Base-by-base conservation (phyloP, 2,329 filamentous ascomycete species). In the Xylaria digitata region DNA sequence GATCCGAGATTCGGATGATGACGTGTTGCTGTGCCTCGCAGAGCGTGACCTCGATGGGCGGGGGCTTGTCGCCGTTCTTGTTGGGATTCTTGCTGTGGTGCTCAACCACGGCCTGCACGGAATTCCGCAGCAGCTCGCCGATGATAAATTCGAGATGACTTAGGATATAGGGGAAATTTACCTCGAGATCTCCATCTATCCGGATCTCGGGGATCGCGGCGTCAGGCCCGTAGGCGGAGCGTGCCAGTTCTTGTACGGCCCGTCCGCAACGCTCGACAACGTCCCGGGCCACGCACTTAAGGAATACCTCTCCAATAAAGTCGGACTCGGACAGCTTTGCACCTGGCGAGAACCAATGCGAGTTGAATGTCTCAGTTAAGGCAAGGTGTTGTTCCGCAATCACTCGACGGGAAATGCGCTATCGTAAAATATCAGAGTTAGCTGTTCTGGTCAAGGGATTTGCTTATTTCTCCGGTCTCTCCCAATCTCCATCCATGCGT, bases 341-440 rank as follows among this genome's bases (percentile, higher is more conserved):
- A 68, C 93, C 89, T 0, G 93, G 92, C 64, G 94, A 95, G 82
- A 97, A 94, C 88, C 92, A 94, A 1, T 92, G 91, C 0, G 92
- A 92, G 78, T 96, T 91, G 82, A 94, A 98, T 1, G 94, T 97
- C 73, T 98, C 94, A 4, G 94, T 97, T 19, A 99, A 86, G 9
- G 96, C 94, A 43, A 99, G 88, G 77, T 99, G 96, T 76, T 99
- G 96, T 80, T 99, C 96, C 40, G 96, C 96, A 76, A 99, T 99
- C 71, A 98, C 96, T 69, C 96, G 89, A 66, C 96, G 90, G 50
- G 94, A 97, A 73, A 99, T 99, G 66, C 96, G 89, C 92, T 96
- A 72, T 46, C 4, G 30, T 7, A 21, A 40, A 19, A 46, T 23
- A 2, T n/a, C n/a, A 17, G 6, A 40, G 40, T 66, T 60, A 62